These are phyloP conservation scores for Crotalaria pallida DNA, from an alignment of 306 rosid genomes.

Conservation along the genomic window DNA sequence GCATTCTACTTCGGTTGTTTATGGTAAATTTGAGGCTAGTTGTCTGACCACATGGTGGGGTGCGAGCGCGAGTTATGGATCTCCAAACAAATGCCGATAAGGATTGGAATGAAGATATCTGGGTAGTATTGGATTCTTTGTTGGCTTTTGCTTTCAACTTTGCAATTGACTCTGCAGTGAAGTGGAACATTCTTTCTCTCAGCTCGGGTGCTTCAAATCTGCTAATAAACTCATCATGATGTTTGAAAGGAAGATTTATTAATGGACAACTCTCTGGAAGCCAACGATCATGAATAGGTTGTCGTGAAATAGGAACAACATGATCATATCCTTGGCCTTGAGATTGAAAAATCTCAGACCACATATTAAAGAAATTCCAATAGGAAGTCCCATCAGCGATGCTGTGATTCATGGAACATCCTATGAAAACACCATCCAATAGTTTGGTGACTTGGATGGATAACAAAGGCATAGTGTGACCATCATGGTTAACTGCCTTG, in stretches of 20 bases:
- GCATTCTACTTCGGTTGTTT: conserved; percentile 42
- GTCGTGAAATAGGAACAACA: conserved; percentile 12
- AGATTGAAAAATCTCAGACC: conserved; percentile 54
- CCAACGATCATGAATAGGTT: conserved; percentile 40
- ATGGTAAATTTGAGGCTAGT: conserved; percentile 36
- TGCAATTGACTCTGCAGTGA: too few species aligned
- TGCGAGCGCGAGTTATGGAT: conserved; percentile 41
- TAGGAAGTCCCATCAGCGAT: conserved; percentile 50
- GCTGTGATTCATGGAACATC: conserved; percentile 50
- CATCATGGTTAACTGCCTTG: conserved; percentile 54
- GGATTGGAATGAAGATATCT: conserved; percentile 57
- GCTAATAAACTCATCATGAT: conserved; percentile 34
- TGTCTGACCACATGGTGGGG: background rate
- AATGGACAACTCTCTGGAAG: conserved; percentile 43
- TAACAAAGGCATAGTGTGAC: conserved; percentile 46
- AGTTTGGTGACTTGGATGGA: conserved; percentile 54
- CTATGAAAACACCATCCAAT: conserved; percentile 58
- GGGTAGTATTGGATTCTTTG: conserved; percentile 18
- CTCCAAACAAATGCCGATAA: conserved; percentile 57
- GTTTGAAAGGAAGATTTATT: conserved; percentile 44
- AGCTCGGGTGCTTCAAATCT: conserved; percentile 36
- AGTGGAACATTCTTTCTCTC: conserved; percentile 31
- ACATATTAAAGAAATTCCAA: conserved; percentile 57
- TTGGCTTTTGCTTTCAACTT: conserved; percentile 63
- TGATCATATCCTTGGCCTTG: background rate